phyloP scores from a whole-genome alignment of 2,329 filamentous ascomycete genomes.

The Alternaria gansuensis region DNA sequence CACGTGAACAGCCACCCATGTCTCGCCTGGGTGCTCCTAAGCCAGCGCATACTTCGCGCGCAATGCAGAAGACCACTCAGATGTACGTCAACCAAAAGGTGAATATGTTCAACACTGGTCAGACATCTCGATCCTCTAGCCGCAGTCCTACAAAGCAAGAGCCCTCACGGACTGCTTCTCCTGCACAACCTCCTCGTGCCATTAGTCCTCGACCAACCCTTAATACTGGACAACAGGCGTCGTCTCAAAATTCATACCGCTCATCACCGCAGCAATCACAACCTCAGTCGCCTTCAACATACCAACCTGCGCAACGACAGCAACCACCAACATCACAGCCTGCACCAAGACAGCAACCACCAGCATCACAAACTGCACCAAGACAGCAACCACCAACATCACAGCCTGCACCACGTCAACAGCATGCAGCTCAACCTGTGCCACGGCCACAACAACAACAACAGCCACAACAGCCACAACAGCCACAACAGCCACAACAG shows the following conservation, averaged over 20 bases:
- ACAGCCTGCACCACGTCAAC: slow-evolving; percentile 17
- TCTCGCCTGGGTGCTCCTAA: slow-evolving; percentile 87
- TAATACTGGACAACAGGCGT: slow-evolving; percentile 42
- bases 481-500: slow-evolving; percentile 11
- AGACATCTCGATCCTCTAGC: slow-evolving; percentile 65
- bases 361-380: slow-evolving; percentile 14
- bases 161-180: slow-evolving; percentile 66
- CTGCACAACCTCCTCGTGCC: slow-evolving; percentile 67
- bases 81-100: slow-evolving; percentile 86
- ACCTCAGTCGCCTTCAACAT: slow-evolving; percentile 20
- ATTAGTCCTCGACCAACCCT: slow-evolving; percentile 66
- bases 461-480: slow-evolving; percentile 15
- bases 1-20: slow-evolving; percentile 55
- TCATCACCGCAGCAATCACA: slow-evolving; percentile 19
- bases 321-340: slow-evolving; percentile 11
- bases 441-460: slow-evolving; percentile 1
- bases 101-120: slow-evolving; percentile 71
- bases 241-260: slow-evolving; percentile 27
- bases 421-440: slow-evolving; percentile 8
- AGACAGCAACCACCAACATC: too few relatives aligned
- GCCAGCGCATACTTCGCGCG: slow-evolving; percentile 88
- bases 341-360: slow-evolving; percentile 14
- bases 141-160: slow-evolving; percentile 60
- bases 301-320: slow-evolving; percentile 16
- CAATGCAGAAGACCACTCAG: slow-evolving; percentile 95